phyloP scores from a whole-genome alignment of 2,329 filamentous ascomycete genomes.

The Sporothrix globosa region DNA sequence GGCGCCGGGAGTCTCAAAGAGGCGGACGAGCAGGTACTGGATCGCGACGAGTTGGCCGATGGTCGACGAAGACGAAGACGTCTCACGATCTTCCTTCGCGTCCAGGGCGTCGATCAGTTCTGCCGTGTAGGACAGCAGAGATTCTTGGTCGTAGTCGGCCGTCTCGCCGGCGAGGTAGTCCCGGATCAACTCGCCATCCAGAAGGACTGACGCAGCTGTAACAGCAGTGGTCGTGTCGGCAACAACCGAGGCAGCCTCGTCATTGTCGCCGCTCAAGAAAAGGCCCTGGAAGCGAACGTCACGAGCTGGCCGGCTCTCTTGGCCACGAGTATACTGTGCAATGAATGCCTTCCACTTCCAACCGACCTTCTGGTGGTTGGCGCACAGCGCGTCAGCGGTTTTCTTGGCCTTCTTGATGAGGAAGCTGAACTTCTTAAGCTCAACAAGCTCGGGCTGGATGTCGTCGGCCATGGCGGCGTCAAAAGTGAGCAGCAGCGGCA shows the following conservation, averaged over 20 bases:
- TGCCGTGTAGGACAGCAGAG: conserved; percentile 47
- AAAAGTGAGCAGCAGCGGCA: conserved; percentile 37
- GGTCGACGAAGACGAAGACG: conserved; percentile 38
- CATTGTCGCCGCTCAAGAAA: conserved; percentile 25
- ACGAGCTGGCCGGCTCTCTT: conserved; percentile 41
- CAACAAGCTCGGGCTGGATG: conserved; percentile 32
- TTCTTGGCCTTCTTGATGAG: conserved; percentile 32
- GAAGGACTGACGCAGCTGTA: conserved; percentile 41
- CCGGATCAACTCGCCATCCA: conserved; percentile 41
- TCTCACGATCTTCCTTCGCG: conserved; percentile 33
- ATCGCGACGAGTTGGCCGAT: conserved; percentile 52
- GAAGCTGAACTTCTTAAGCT: conserved; percentile 16
- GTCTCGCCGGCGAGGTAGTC: conserved; percentile 41
- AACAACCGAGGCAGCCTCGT: not conserved
- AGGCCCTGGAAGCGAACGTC: conserved; percentile 43
- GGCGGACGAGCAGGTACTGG: conserved; percentile 47
- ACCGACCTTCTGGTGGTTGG: conserved; percentile 40
- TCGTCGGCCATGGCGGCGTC: conserved; percentile 37
- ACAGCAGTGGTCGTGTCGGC: not conserved
- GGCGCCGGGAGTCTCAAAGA: conserved; percentile 39
- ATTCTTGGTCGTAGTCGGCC: conserved; percentile 36
- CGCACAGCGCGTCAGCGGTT: conserved; percentile 36
- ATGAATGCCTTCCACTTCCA: conserved; percentile 55
- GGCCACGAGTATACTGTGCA: conserved; percentile 44
- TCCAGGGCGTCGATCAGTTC: conserved; percentile 45